Evolutionary conservation across 495 filamentous ascomycete species (phyloP).

Genomic region (Neurospora sp.): DNA sequence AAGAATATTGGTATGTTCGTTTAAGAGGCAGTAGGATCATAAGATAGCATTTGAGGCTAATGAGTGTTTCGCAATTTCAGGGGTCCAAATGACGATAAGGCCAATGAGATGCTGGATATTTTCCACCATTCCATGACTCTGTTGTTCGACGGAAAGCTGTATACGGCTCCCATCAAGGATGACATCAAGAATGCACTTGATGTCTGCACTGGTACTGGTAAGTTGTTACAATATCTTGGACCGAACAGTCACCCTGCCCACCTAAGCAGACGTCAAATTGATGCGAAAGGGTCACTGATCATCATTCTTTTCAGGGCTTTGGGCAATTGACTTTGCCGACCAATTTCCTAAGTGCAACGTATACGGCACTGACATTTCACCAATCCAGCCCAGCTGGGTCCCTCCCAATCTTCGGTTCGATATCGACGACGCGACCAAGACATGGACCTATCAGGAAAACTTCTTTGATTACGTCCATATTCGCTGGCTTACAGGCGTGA

Average conservation of each 20-base stretch:
- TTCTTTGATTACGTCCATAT: conserved; percentile 47
- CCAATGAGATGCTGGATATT: conserved; percentile 26
- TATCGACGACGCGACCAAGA: conserved; percentile 39
- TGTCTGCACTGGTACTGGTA: conserved; percentile 25
- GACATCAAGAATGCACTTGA: conserved; percentile 38
- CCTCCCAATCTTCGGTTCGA: conserved; percentile 39
- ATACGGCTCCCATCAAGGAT: conserved; percentile 34
- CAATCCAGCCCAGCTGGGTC: conserved; percentile 39
- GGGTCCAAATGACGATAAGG: conserved; percentile 21
- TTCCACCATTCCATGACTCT: conserved; percentile 11
- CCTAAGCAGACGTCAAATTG: background rate
- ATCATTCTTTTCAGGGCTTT: background rate
- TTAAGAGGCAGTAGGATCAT: background rate
- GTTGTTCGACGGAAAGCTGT: conserved; percentile 43
- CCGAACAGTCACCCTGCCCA: background rate
- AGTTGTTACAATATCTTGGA: background rate
- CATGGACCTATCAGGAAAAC: conserved; percentile 34
- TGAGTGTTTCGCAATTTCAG: conserved; percentile 6
- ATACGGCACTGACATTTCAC: conserved; percentile 49
- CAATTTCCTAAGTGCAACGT: conserved; percentile 39
- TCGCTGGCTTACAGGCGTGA: conserved; percentile 40
- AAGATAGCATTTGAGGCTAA: background rate
- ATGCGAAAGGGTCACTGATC: background rate
- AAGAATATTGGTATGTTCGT: conserved; percentile 16
- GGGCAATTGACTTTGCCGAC: conserved; percentile 25